Percentiles rank a stretch among this genome's conserved stretches.
Evolutionary conservation across 108 stramenopile genomes (phyloP).

Genomic region (Pseudonitzschia multiseries): DNA sequence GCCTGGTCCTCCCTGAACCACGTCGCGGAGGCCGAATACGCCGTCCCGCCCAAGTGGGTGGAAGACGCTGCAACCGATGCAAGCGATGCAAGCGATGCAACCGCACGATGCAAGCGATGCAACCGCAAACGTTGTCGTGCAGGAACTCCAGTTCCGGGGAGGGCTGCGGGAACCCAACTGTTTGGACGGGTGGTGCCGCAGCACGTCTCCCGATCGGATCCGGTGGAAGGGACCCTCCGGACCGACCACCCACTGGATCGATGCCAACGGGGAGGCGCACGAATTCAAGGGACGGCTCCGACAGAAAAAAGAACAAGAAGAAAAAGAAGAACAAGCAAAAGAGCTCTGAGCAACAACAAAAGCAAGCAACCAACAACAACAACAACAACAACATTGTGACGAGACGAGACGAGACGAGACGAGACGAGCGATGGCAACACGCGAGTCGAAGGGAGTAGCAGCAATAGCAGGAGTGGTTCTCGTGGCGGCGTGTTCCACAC

Average conservation of each 20-base stretch:
- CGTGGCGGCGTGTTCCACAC: no score
- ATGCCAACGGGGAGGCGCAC: slow-evolving; percentile 15
- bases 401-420: no score
- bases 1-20: slow-evolving; percentile 22
- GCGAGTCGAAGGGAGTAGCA: no score
- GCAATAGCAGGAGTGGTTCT: no score
- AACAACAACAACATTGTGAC: no score
- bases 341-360: background rate
- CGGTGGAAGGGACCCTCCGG: slow-evolving; percentile 24
- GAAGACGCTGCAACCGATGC: no score
- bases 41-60: slow-evolving; percentile 41
- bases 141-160: slow-evolving; percentile 25
- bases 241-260: background rate
- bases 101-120: background rate
- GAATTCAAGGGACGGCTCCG: background rate
- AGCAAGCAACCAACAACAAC: no score
- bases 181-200: slow-evolving; percentile 21
- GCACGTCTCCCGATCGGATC: slow-evolving; percentile 4
- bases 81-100: background rate
- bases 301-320: background rate
- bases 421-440: no score
- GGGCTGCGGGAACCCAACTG: slow-evolving; percentile 19
- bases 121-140: background rate
- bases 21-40: slow-evolving; percentile 42
- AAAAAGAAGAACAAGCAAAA: background rate